These are phyloP conservation scores for Begonia peltatifolia DNA, from an alignment of 306 rosid species.

Conservation along the genomic window DNA sequence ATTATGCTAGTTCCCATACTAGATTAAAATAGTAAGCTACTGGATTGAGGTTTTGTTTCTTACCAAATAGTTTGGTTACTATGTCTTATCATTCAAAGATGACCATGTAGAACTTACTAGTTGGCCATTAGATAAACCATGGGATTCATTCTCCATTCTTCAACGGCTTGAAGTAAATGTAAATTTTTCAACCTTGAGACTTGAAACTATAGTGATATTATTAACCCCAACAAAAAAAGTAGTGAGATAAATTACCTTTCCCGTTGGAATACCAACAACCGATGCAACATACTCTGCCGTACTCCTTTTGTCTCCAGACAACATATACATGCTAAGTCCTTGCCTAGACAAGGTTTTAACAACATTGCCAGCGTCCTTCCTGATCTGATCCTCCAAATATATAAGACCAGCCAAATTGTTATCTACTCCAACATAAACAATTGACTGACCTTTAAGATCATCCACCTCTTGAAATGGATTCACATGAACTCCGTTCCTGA, in stretches of 20 bases:
- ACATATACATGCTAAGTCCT: conserved; percentile 67
- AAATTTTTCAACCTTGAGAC: too few species aligned
- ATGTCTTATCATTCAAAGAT: too few species aligned
- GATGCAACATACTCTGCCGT: conserved; percentile 85
- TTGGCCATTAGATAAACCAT: too few species aligned
- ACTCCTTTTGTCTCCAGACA: conserved; percentile 86
- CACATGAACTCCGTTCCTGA: conserved; percentile 57
- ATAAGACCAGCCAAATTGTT: conserved; percentile 57
- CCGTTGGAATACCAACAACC: conserved; percentile 67
- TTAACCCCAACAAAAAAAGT: background rate
- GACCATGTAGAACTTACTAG: too few species aligned
- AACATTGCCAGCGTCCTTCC: conserved; percentile 69
- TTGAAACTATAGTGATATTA: too few species aligned
- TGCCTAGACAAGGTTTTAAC: conserved; percentile 48
- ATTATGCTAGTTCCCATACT: too few species aligned
- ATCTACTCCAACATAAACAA: conserved; percentile 72
- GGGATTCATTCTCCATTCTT: too few species aligned
- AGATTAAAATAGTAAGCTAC: too few species aligned
- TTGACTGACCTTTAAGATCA: conserved; percentile 40
- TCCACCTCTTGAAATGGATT: conserved; percentile 39
- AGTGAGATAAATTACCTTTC: conserved; percentile 27
- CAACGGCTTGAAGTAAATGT: too few species aligned
- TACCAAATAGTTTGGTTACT: too few species aligned
- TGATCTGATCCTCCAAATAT: conserved; percentile 78
- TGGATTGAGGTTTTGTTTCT: too few species aligned